Evolutionary conservation across 768 basidiomycete genomes (phyloP), one percentile per base, ranked within the genome.

Genomic region (Lentinula edodes): DNA sequence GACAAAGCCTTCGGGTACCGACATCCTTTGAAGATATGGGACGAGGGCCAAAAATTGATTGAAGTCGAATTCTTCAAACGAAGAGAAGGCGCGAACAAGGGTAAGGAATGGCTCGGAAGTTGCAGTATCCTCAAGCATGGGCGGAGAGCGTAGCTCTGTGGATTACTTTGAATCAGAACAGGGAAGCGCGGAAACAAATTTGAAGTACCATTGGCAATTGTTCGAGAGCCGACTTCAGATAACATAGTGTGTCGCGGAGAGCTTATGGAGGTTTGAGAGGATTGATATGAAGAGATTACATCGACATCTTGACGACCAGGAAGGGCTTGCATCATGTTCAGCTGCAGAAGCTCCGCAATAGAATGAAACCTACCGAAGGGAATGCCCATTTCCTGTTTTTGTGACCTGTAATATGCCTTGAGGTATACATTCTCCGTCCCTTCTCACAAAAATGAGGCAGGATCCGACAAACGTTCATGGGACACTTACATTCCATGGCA

Each of bases 351-450:
- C 10, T 18, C 20, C 6, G 2, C 16, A 12, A 39, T 18, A 18
- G 3, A 38, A 56, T 23, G 28, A 15, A 13, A 70, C 73, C 12
- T 65, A 82, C 85, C 67, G 60, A 86, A 80, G 64, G 73, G 79
- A 64, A 39, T 76, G 60, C 60, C 67, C 34, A 72, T 75, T 68
- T 90, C 86, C 20, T 80, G 70, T 67, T 88, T 88, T 68, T 85
- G 84, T 0, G 84, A 82, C 62, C 78, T 76, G 65, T 90, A 89
- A 90, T 89, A 91, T 7, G 90, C 87, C 58, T 83, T 83, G 63
- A 98, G 69, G 74, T 97, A 97, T 0, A 85, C 90, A 73, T 98
- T 98, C 75, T 98, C 95, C 0, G 93, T 95, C 95, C 95, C 91
- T 82, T n/a, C 59, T 55, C 48, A 59, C 28, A 28, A 2, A 4